phyloP scores from a whole-genome alignment of 1,284 basidiomycete genomes.

The Heterobasidion occidentale region DNA sequence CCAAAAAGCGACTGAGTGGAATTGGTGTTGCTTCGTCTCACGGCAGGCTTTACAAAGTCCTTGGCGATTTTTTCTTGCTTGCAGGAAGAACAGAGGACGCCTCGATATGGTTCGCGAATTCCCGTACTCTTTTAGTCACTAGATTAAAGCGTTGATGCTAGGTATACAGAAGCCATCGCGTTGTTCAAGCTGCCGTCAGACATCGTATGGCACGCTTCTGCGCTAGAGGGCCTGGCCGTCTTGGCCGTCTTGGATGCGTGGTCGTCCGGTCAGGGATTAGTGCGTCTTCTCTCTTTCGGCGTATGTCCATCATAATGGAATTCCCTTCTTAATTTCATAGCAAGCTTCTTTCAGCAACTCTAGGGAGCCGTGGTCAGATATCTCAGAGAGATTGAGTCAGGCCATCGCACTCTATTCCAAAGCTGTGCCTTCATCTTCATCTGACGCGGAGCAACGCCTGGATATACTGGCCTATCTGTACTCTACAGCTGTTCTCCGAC shows the following conservation, averaged over 20 bases:
- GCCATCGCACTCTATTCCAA: constrained; percentile 57
- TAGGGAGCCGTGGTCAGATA: constrained; percentile 63
- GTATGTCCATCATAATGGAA: not conserved
- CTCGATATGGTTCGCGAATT: constrained; percentile 53
- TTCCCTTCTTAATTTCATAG: constrained; percentile 10
- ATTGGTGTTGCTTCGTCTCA: constrained; percentile 67
- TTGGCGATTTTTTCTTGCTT: constrained; percentile 84
- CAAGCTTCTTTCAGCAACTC: constrained; percentile 32
- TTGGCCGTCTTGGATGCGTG: constrained; percentile 77
- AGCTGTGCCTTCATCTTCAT: constrained; percentile 30
- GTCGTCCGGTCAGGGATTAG: constrained; percentile 67
- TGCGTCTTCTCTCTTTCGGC: constrained; percentile 26
- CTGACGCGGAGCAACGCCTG: constrained; percentile 50
- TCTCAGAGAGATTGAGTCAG: constrained; percentile 61
- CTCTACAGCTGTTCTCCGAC: constrained; percentile 57
- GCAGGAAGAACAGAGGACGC: constrained; percentile 80
- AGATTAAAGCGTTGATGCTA: constrained; percentile 23
- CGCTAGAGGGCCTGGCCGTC: constrained; percentile 77
- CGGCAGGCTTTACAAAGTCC: constrained; percentile 76
- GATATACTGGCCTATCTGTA: constrained; percentile 62
- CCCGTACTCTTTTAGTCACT: not conserved
- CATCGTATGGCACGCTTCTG: constrained; percentile 79
- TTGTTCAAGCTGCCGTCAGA: constrained; percentile 70
- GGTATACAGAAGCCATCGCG: constrained; percentile 79
- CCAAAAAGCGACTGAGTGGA: constrained; percentile 53